Percentiles rank a stretch among this genome's conserved stretches.
Conservation (phyloP, 1,284 basidiomycete species). For the Microbotryomycetes sp. region DNA sequence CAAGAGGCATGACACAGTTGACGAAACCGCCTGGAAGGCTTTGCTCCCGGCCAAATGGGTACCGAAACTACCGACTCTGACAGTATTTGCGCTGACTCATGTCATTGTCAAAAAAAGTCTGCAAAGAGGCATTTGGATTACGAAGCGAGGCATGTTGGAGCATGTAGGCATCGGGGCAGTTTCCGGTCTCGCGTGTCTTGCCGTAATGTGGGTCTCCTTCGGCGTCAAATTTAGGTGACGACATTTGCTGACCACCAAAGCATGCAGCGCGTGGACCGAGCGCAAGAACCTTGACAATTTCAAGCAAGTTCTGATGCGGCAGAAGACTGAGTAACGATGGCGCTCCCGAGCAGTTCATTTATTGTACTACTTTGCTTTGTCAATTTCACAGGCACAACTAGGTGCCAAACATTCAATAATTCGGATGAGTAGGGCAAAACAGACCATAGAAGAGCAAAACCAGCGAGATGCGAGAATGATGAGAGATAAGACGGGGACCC, state of each 20-base stretch:
- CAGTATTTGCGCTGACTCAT: background rate
- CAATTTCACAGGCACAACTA: too few species aligned
- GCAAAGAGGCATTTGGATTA: background rate
- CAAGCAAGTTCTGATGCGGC: background rate
- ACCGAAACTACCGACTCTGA: conserved; percentile 5
- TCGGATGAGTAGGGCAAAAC: too few species aligned
- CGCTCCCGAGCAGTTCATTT: too few species aligned
- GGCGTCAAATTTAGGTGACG: background rate
- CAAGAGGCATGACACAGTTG: background rate
- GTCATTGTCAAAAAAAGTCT: conserved; percentile 16
- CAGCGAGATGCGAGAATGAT: too few species aligned
- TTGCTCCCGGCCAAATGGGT: conserved; percentile 8
- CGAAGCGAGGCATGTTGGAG: background rate
- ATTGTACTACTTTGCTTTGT: too few species aligned
- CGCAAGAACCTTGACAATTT: background rate
- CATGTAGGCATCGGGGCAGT: conserved; percentile 21
- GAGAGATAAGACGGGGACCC: too few species aligned
- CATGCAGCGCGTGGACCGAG: background rate
- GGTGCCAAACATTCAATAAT: too few species aligned
- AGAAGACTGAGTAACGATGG: background rate
- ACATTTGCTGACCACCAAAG: background rate
- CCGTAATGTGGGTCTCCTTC: conserved; percentile 18
- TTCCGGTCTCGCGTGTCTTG: conserved; percentile 19
- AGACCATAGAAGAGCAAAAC: too few species aligned
- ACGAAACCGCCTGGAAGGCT: background rate